These are phyloP conservation scores for Mallotus nudiflorus DNA, from an alignment of 345 rosid genomes.

Conservation along the genomic window DNA sequence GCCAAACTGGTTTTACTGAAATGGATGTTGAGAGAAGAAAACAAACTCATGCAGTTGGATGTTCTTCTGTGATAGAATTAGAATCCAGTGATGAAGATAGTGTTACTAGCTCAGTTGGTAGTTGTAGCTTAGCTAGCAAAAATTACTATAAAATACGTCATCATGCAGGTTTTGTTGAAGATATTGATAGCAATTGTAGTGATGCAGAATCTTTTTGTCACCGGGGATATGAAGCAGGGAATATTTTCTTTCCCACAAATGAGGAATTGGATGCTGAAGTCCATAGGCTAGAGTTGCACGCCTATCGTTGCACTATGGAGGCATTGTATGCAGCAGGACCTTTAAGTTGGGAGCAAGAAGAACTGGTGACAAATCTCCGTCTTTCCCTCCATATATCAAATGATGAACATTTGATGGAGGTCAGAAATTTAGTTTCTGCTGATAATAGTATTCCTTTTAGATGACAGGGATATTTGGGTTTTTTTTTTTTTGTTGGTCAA, in stretches of 20 bases:
- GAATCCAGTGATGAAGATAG: slow-evolving; percentile 34
- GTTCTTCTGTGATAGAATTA: slow-evolving; percentile 19
- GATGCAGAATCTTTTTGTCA: slow-evolving; percentile 24
- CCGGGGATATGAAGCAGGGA: slow-evolving; percentile 28
- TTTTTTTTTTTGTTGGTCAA: background rate
- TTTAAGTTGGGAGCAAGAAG: slow-evolving; percentile 29
- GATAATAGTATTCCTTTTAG: slow-evolving; percentile 53
- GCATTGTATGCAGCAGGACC: slow-evolving; percentile 27
- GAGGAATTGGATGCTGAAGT: slow-evolving; percentile 22
- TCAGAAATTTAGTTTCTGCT: slow-evolving; percentile 62
- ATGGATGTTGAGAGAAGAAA: slow-evolving; percentile 41
- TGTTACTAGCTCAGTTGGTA: slow-evolving; percentile 39
- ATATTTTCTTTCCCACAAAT: slow-evolving; percentile 32
- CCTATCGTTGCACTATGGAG: slow-evolving; percentile 21
- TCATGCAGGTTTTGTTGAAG: slow-evolving; percentile 35
- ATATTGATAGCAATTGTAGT: slow-evolving; percentile 35
- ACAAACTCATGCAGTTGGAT: slow-evolving; percentile 33
- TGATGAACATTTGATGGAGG: slow-evolving; percentile 33
- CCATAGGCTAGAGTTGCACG: slow-evolving; percentile 24
- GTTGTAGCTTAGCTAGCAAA: slow-evolving; percentile 19
- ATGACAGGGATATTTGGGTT: slow-evolving; percentile 30
- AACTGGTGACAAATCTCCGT: slow-evolving; percentile 18
- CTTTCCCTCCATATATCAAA: slow-evolving; percentile 28
- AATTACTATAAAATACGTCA: slow-evolving; percentile 12
- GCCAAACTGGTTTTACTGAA: slow-evolving; percentile 35